phyloP scores from a whole-genome alignment of 306 rosid species.

The Begonia fuchsioides region DNA sequence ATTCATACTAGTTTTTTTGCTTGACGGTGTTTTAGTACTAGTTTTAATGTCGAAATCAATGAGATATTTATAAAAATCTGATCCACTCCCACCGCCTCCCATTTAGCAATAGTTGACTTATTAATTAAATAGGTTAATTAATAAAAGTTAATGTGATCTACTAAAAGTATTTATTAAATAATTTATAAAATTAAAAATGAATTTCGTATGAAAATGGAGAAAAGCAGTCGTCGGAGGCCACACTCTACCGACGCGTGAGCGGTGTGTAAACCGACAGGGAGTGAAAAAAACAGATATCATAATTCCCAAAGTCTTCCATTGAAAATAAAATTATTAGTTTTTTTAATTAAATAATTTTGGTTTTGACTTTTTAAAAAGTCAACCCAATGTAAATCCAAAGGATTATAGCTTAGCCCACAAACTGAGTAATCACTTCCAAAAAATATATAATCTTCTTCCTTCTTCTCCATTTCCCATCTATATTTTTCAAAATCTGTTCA shows the following conservation, averaged over 20 bases:
- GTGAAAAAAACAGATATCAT: background rate
- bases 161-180: no score
- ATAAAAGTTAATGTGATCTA: no score
- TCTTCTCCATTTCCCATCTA: background rate
- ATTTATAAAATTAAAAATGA: no score
- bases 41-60: no score
- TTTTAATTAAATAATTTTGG: background rate
- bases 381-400: slow-evolving; percentile 20
- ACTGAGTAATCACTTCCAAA: background rate
- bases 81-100: no score
- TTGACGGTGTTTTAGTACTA: no score
- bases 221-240: background rate
- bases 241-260: background rate
- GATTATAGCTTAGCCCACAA: no score
- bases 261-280: background rate
- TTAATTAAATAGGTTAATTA: no score
- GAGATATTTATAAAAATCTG: no score
- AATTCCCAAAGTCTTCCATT: background rate
- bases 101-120: no score
- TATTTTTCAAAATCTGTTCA: slow-evolving; percentile 3
- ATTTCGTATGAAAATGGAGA: background rate
- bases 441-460: slow-evolving; percentile 12
- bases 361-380: slow-evolving; percentile 45
- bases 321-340: background rate
- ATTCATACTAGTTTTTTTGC: no score